phyloP scores from a whole-genome alignment of 768 basidiomycete genomes.

The Kwoniella bestiolae region DNA sequence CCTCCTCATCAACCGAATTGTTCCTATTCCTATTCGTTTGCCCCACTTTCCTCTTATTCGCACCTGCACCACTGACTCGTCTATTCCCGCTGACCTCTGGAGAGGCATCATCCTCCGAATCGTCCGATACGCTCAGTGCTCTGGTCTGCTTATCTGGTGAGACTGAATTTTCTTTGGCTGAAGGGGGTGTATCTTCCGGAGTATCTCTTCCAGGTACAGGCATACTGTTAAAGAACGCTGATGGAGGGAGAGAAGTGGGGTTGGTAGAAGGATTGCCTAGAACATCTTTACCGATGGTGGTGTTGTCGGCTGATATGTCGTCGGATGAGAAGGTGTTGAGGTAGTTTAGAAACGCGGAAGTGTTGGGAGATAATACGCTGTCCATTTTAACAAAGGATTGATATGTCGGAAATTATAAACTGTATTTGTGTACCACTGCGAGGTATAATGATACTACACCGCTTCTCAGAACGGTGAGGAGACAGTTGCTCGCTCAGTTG shows the following conservation, averaged over 20 bases:
- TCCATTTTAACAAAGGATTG: constrained; percentile 13
- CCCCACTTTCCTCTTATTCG: constrained; percentile 42
- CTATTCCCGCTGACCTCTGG: not conserved
- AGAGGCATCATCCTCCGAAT: constrained; percentile 25
- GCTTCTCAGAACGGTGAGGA: not conserved
- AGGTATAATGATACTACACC: not conserved
- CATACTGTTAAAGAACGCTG: constrained; percentile 44
- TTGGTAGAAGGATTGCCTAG: constrained; percentile 17
- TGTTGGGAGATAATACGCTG: constrained; percentile 44
- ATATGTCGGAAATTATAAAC: not conserved
- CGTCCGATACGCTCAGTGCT: constrained; percentile 17
- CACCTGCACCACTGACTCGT: constrained; percentile 14
- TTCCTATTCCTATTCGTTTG: constrained; percentile 16
- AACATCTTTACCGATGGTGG: not conserved
- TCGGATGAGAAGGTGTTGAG: constrained; percentile 26
- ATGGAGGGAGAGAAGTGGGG: constrained; percentile 40
- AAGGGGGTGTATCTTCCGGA: constrained; percentile 43
- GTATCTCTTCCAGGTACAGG: constrained; percentile 41
- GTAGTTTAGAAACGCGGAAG: constrained; percentile 45
- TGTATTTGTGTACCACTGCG: not conserved
- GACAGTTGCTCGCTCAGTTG: not conserved
- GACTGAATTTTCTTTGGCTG: constrained; percentile 25
- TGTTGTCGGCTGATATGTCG: not conserved
- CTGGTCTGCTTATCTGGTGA: constrained; percentile 20
- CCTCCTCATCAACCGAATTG: constrained; percentile 37